Percentiles rank a stretch among this genome's conserved stretches.
phyloP scores from a whole-genome alignment of 192 early-diverging fungal genomes.

The Mycoemilia scoparia region DNA sequence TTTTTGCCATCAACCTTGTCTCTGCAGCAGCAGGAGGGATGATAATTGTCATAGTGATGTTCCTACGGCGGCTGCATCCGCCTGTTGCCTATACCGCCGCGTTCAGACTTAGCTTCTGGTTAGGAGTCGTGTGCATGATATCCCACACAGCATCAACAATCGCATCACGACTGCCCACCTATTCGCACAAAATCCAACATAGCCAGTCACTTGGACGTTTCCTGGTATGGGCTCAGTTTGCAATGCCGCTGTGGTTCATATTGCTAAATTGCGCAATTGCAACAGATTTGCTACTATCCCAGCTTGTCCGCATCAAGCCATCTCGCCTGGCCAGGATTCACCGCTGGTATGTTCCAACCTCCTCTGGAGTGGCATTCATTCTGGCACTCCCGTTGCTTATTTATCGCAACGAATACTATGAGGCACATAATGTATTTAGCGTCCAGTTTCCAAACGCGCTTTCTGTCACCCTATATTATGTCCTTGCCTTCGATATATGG shows the following conservation, averaged over 20 bases:
- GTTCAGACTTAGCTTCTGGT: constrained; percentile 27
- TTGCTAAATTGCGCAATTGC: constrained; percentile 24
- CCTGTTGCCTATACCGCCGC: constrained; percentile 23
- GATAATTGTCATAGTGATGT: constrained; percentile 18
- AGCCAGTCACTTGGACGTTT: constrained; percentile 18
- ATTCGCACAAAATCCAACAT: constrained; percentile 10
- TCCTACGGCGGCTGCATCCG: constrained; percentile 22
- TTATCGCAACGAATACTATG: constrained; percentile 22
- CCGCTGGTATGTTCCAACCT: constrained; percentile 21
- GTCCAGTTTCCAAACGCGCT: constrained; percentile 27
- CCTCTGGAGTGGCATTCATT: constrained; percentile 11
- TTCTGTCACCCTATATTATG: constrained; percentile 24
- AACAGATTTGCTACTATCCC: constrained; percentile 22
- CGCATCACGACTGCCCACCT: constrained; percentile 16
- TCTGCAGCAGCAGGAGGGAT: constrained; percentile 20
- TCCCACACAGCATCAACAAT: constrained; percentile 22
- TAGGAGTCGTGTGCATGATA: constrained; percentile 24
- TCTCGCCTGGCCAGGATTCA: constrained; percentile 13
- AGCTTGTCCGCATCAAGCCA: constrained; percentile 9
- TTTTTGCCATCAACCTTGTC: constrained; percentile 22
- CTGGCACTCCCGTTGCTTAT: constrained; percentile 21
- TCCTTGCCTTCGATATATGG: constrained; percentile 27
- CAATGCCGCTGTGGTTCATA: constrained; percentile 29
- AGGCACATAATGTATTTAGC: constrained; percentile 16
- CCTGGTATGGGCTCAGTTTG: constrained; percentile 28